A percentile compares a stretch with the other conserved stretches of the same genome.
phyloP scores from a whole-genome alignment of 176 grass and related monocot genomes.

The Urochloa ruziziensis region DNA sequence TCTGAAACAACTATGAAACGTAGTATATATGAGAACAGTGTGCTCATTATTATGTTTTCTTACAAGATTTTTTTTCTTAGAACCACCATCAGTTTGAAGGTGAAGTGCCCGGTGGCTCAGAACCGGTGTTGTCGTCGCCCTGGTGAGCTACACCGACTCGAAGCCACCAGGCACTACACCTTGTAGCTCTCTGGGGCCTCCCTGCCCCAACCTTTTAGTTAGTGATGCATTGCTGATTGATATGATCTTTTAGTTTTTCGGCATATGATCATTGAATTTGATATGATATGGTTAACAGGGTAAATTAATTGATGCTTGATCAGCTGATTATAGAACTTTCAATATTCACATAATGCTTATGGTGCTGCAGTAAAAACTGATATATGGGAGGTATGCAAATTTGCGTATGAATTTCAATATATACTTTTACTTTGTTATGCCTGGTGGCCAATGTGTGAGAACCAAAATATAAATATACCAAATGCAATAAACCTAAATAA shows the following conservation, averaged over 20 bases:
- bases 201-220: not conserved
- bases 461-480: not conserved
- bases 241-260: not conserved
- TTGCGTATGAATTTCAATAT: not conserved
- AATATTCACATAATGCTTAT: not conserved
- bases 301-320: not conserved
- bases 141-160: not conserved
- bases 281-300: not conserved
- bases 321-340: not conserved
- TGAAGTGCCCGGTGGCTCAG: too few species aligned
- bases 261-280: not conserved
- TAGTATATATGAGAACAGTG: too few species aligned
- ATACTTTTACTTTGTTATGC: not conserved
- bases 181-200: not conserved
- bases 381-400: not conserved
- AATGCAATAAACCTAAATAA: not conserved
- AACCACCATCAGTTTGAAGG: too few species aligned
- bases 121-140: too few species aligned
- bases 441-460: not conserved
- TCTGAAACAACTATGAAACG: too few species aligned
- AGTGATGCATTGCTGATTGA: not conserved
- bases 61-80: too few species aligned
- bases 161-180: not conserved
- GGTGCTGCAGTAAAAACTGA: not conserved
- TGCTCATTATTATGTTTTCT: too few species aligned